phyloP scores from a whole-genome alignment of 2,329 filamentous ascomycete species.

The Epichloe brachyelytri region DNA sequence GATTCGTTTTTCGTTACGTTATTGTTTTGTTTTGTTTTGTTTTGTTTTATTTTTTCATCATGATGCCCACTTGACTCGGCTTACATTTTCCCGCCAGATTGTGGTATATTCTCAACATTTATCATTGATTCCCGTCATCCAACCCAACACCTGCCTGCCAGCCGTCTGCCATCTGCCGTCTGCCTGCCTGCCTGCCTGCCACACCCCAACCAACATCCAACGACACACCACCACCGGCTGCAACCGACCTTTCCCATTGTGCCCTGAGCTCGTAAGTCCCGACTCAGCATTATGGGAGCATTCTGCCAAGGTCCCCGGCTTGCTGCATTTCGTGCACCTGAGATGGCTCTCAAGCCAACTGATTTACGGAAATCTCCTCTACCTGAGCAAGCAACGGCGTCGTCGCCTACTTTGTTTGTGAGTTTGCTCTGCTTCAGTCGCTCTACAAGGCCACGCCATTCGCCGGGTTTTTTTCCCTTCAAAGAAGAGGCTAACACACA shows the following conservation, averaged over 20 bases:
- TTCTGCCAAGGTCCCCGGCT: conserved; percentile 2
- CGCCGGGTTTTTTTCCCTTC: background rate
- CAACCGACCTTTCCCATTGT: background rate
- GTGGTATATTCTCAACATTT: background rate
- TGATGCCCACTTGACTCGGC: background rate
- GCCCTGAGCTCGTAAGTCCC: background rate
- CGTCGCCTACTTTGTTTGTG: conserved; percentile 5
- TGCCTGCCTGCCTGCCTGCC: background rate
- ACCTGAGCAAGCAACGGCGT: background rate
- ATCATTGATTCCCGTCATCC: no score
- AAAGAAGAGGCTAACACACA: background rate
- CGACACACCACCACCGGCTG: background rate
- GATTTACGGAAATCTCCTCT: background rate
- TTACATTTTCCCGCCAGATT: background rate
- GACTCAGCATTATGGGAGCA: conserved; percentile 3
- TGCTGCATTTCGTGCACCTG: conserved; percentile 2
- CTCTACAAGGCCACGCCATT: background rate
- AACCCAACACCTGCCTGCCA: no score
- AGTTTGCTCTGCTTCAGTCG: background rate
- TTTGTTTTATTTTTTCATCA: background rate
- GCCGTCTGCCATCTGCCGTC: no score
- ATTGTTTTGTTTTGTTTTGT: background rate
- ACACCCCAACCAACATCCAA: background rate
- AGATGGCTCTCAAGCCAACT: background rate
- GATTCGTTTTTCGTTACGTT: background rate